These are phyloP conservation scores for Aphanomyces stellatus DNA, from an alignment of 352 stramenopile genomes.

Conservation along the genomic window DNA sequence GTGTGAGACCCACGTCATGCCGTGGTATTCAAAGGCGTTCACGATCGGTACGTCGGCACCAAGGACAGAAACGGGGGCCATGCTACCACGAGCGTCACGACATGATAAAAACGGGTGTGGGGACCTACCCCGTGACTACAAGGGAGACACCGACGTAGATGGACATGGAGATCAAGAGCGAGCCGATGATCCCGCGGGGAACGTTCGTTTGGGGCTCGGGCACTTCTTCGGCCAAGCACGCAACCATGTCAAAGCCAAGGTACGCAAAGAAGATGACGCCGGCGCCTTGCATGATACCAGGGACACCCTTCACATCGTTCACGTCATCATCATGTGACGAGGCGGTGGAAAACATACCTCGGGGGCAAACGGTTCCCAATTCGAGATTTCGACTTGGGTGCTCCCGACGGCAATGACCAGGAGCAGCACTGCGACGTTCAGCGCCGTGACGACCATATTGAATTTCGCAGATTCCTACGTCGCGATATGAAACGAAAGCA, in stretches of 20 bases:
- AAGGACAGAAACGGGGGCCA: slow-evolving; percentile 65
- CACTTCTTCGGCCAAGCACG: slow-evolving; percentile 87
- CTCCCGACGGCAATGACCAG: slow-evolving; percentile 84
- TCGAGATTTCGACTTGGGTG: slow-evolving; percentile 57
- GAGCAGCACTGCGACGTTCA: slow-evolving; percentile 86
- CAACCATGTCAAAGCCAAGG: slow-evolving; percentile 91
- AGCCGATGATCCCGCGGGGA: slow-evolving; percentile 88
- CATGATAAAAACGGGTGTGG: neutral
- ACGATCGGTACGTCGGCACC: slow-evolving; percentile 70
- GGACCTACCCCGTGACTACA: slow-evolving; percentile 70
- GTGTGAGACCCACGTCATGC: slow-evolving; percentile 43
- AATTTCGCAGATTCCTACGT: slow-evolving; percentile 86
- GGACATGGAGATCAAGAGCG: slow-evolving; percentile 82
- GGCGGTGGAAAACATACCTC: slow-evolving; percentile 2
- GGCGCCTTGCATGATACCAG: slow-evolving; percentile 81
- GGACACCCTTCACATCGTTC: too few relatives aligned
- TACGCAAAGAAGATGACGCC: slow-evolving; percentile 90
- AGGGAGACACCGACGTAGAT: slow-evolving; percentile 88
- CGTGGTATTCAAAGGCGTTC: slow-evolving; percentile 74
- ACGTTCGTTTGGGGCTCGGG: slow-evolving; percentile 83
- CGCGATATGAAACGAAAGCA: neutral
- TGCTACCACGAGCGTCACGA: slow-evolving; percentile 25
- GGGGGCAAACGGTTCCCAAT: slow-evolving; percentile 82
- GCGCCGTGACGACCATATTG: slow-evolving; percentile 80
- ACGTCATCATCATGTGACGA: too few relatives aligned